Conservation (phyloP, 2,329 filamentous ascomycete genomes). For the Scedosporium dehoogii region DNA sequence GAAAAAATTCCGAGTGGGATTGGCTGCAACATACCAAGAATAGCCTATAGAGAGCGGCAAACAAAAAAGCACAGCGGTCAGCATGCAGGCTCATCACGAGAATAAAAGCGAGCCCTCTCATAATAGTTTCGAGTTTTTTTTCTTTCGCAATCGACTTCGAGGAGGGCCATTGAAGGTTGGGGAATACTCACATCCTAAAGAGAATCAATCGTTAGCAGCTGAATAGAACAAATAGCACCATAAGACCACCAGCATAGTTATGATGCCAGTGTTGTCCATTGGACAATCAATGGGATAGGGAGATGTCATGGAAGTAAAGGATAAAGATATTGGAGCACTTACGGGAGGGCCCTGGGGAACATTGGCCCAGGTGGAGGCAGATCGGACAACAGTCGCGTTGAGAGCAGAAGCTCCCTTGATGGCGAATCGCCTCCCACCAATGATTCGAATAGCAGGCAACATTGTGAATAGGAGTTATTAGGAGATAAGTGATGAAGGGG, state of each 20-base stretch:
- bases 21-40: constrained; percentile 51
- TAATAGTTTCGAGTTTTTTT: constrained; percentile 9
- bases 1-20: constrained; percentile 6
- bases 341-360: constrained; percentile 92
- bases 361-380: constrained; percentile 76
- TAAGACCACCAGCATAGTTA: background rate
- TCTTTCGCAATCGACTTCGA: background rate
- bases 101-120: background rate
- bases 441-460: constrained; percentile 35
- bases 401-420: constrained; percentile 29
- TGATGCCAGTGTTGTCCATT: background rate
- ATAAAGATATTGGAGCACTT: constrained; percentile 30
- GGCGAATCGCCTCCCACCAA: constrained; percentile 27
- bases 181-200: constrained; percentile 7
- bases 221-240: background rate
- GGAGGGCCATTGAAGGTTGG: background rate
- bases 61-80: background rate
- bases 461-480: constrained; percentile 23
- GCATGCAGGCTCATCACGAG: background rate
- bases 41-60: constrained; percentile 43
- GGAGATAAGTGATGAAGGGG: background rate
- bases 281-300: background rate
- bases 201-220: background rate
- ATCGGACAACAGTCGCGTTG: constrained; percentile 30
- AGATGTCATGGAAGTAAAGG: background rate